Percentiles rank a stretch among this genome's conserved stretches.
phyloP scores from a whole-genome alignment of 495 filamentous ascomycete species.

The Neurospora hispaniola region DNA sequence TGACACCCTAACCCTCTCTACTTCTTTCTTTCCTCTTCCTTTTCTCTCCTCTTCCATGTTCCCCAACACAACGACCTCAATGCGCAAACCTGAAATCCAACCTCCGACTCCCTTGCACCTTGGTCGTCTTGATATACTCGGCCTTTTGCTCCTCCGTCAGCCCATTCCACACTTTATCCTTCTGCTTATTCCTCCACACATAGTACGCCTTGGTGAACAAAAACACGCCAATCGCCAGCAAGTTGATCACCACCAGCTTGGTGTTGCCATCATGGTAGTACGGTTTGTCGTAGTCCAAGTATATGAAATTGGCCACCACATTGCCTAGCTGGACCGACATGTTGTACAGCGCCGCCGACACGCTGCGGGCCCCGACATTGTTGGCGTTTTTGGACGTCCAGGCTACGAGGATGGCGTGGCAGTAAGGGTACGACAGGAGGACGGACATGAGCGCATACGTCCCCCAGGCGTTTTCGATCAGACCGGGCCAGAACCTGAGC shows the following conservation, averaged over 20 bases:
- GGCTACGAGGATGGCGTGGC: conserved; percentile 50
- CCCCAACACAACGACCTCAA: neutral
- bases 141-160: conserved; percentile 28
- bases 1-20: neutral
- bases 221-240: conserved; percentile 22
- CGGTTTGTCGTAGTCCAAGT: conserved; percentile 51
- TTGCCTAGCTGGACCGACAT: conserved; percentile 20
- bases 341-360: conserved; percentile 50
- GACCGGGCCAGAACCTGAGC: conserved; percentile 20
- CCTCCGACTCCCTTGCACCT: conserved; percentile 28
- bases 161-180: conserved; percentile 28
- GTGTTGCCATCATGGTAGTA: conserved; percentile 57
- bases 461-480: conserved; percentile 31
- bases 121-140: conserved; percentile 28
- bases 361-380: conserved; percentile 57
- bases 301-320: conserved; percentile 14
- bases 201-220: conserved; percentile 35
- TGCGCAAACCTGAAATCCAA: conserved; percentile 37
- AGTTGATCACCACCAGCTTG: conserved; percentile 45
- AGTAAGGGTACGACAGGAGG: conserved; percentile 34
- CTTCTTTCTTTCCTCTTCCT: neutral
- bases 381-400: conserved; percentile 55
- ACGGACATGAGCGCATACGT: conserved; percentile 44
- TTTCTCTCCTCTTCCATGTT: neutral
- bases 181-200: conserved; percentile 30